Percentiles rank a stretch among this genome's conserved stretches.
Evolutionary conservation across 176 grass and related monocot species (phyloP).

Genomic region (Oryza coarctata): DNA sequence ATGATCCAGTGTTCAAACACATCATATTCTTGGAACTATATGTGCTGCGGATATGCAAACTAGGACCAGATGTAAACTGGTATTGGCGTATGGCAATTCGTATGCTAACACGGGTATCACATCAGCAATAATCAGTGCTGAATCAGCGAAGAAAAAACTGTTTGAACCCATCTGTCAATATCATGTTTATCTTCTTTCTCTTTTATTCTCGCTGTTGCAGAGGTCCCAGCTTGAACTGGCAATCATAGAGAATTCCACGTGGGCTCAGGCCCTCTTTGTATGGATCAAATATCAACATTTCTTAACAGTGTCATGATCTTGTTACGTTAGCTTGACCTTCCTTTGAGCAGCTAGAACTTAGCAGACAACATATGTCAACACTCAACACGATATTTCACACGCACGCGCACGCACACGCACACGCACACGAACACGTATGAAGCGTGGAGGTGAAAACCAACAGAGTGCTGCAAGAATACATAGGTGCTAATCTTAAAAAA

Average conservation of each 20-base stretch:
- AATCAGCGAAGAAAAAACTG: background rate
- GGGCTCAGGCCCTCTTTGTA: background rate
- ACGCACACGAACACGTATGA: too few relatives aligned
- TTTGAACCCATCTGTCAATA: background rate
- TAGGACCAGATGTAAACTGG: too few relatives aligned
- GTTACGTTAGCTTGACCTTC: too few relatives aligned
- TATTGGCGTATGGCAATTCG: background rate
- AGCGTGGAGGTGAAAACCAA: too few relatives aligned
- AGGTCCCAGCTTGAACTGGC: background rate
- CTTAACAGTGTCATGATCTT: background rate
- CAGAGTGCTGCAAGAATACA: background rate
- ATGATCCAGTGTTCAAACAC: too few relatives aligned
- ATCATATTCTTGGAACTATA: too few relatives aligned
- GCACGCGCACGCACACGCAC: too few relatives aligned
- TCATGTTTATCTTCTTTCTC: background rate
- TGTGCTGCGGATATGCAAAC: too few relatives aligned
- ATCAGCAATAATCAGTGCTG: background rate
- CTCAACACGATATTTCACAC: too few relatives aligned
- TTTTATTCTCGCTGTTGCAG: background rate
- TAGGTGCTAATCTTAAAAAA: background rate
- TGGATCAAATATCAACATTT: background rate
- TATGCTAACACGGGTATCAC: background rate
- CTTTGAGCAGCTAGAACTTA: too few relatives aligned
- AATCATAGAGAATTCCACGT: background rate
- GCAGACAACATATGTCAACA: too few relatives aligned